Evolutionary conservation across 78 protist species (phyloP).

Genomic region (Dictyostelium purpureum): DNA sequence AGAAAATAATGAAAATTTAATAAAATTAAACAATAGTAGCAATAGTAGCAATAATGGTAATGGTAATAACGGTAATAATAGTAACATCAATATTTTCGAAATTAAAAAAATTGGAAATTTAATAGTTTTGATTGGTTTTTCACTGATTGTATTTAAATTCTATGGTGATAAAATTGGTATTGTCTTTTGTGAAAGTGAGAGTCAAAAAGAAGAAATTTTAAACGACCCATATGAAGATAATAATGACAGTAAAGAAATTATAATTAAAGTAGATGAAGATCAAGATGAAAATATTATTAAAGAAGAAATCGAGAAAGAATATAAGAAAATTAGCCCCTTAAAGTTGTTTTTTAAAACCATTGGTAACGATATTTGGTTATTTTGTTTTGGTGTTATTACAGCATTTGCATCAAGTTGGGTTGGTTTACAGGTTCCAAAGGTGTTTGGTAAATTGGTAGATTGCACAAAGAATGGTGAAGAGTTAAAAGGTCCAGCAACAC

Average conservation of each 20-base stretch:
- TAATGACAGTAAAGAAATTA: neutral
- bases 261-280: neutral
- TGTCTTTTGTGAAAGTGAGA: constrained; percentile 6
- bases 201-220: neutral
- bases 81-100: neutral
- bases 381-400: constrained; percentile 41
- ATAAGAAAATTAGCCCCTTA: neutral
- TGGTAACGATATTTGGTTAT: constrained; percentile 35
- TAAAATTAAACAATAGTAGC: neutral
- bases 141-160: constrained; percentile 9
- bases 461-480: constrained; percentile 33
- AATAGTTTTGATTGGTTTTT: neutral
- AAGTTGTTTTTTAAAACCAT: constrained; percentile 28
- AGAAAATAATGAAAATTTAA: neutral
- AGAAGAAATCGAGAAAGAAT: neutral
- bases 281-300: neutral
- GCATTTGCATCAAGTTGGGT: constrained; percentile 57
- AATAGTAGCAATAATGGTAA: neutral
- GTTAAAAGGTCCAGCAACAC: constrained; percentile 8
- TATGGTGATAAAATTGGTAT: constrained; percentile 11
- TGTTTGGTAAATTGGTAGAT: constrained; percentile 56
- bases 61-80: neutral
- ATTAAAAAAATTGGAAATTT: neutral
- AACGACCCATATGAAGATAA: neutral
- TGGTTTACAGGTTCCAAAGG: constrained; percentile 68